Conservation (phyloP, 2,329 filamentous ascomycete genomes). For the Fusarium coicis region DNA sequence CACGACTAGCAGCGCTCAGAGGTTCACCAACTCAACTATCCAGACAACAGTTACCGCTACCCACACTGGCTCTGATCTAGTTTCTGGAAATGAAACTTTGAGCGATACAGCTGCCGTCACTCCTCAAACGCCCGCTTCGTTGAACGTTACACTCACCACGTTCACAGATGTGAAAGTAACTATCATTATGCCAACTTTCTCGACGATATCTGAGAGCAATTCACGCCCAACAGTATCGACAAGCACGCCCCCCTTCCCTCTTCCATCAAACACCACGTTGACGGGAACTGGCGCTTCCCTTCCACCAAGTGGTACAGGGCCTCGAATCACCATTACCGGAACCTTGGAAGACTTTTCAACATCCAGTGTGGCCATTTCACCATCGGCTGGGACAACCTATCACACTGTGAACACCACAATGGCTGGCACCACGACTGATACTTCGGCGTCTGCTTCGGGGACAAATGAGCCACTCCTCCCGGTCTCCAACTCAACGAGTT, state of each 20-base stretch:
- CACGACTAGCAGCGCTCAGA: conserved; percentile 5
- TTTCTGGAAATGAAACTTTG: neutral
- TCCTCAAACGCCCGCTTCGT: conserved; percentile 7
- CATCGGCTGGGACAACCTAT: conserved; percentile 1
- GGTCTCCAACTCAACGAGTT: conserved; percentile 30
- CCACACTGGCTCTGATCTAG: conserved; percentile 3
- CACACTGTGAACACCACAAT: conserved; percentile 19
- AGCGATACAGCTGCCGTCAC: conserved; percentile 1
- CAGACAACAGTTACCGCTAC: neutral
- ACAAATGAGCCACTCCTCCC: conserved; percentile 19
- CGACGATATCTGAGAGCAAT: conserved; percentile 6
- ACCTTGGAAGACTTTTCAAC: neutral
- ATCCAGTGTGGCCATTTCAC: neutral
- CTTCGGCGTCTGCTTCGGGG: conserved; percentile 4
- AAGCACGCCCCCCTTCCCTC: conserved; percentile 25
- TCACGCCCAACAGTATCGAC: neutral
- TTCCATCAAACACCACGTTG: conserved; percentile 30
- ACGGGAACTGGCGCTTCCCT: conserved; percentile 11
- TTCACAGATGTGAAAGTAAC: neutral
- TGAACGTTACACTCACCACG: conserved; percentile 14
- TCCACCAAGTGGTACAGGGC: conserved; percentile 7
- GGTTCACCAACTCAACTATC: conserved; percentile 14
- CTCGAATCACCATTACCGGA: neutral
- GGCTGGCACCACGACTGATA: neutral
- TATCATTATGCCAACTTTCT: conserved; percentile 14